Percentiles rank a stretch among this genome's conserved stretches.
phyloP scores from a whole-genome alignment of 495 filamentous ascomycete genomes.

The Copromyces sp. region DNA sequence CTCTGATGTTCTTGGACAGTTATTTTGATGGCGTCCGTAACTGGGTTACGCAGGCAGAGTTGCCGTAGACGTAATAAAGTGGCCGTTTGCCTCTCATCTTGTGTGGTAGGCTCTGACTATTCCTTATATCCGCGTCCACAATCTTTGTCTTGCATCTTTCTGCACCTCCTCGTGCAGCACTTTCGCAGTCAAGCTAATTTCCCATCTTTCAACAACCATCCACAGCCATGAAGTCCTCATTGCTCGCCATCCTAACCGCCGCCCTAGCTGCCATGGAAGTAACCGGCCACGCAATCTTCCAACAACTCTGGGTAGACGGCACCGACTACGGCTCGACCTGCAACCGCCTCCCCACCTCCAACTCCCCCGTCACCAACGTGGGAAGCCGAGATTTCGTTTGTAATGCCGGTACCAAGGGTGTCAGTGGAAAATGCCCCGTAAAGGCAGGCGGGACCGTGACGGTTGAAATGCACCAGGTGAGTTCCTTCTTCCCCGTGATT shows the following conservation, averaged over 20 bases:
- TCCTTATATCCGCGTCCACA: neutral
- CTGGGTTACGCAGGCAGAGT: neutral
- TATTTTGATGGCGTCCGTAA: neutral
- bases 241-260: slow-evolving; percentile 13
- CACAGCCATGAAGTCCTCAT: slow-evolving; percentile 29
- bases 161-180: neutral
- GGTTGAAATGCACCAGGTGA: slow-evolving; percentile 41
- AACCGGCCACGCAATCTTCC: slow-evolving; percentile 39
- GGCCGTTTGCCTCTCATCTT: neutral
- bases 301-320: slow-evolving; percentile 42
- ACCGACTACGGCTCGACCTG: slow-evolving; percentile 36
- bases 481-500: neutral
- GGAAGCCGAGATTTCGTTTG: slow-evolving; percentile 29
- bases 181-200: neutral
- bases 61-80: neutral
- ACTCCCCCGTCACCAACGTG: slow-evolving; percentile 38
- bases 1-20: neutral
- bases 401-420: slow-evolving; percentile 28
- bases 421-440: slow-evolving; percentile 35
- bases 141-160: neutral
- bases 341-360: slow-evolving; percentile 29
- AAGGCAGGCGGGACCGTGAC: slow-evolving; percentile 36
- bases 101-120: neutral
- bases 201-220: neutral
- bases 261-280: slow-evolving; percentile 26